Conservation (phyloP, 2,329 filamentous ascomycete species). For the Albophoma yamanashiensis region DNA sequence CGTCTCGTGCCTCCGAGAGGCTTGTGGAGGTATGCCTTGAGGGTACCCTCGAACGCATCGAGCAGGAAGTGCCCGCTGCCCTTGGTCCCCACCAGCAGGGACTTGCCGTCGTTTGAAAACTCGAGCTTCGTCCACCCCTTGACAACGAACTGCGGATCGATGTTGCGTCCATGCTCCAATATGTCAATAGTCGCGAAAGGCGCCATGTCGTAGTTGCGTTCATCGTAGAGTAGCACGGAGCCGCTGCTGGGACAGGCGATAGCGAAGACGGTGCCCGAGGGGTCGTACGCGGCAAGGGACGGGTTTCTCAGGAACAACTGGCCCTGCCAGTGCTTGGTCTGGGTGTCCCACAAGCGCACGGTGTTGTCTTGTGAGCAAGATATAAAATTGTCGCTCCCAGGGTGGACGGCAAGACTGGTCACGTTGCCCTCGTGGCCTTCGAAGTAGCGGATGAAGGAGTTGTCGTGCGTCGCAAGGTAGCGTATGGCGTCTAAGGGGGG, state of each 20-base stretch:
- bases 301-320: constrained; percentile 71
- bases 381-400: constrained; percentile 81
- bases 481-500: constrained; percentile 58
- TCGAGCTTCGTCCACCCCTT: constrained; percentile 83
- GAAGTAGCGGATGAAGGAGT: constrained; percentile 94
- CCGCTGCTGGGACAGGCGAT: constrained; percentile 74
- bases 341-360: constrained; percentile 80
- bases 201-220: constrained; percentile 84
- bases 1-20: constrained; percentile 42
- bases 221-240: constrained; percentile 79
- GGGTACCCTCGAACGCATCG: constrained; percentile 78
- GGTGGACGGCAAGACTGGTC: constrained; percentile 74
- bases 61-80: constrained; percentile 80
- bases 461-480: constrained; percentile 87
- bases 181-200: constrained; percentile 85
- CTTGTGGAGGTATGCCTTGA: constrained; percentile 63
- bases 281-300: constrained; percentile 81
- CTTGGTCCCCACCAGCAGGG: constrained; percentile 72
- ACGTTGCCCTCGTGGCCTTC: constrained; percentile 79
- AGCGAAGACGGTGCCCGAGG: constrained; percentile 84
- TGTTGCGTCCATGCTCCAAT: constrained; percentile 38
- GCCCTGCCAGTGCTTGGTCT: constrained; percentile 69
- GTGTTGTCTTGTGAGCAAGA: constrained; percentile 88
- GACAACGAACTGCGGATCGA: constrained; percentile 46
- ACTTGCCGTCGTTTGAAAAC: constrained; percentile 93